Evolutionary conservation across 306 rosid genomes (phyloP), one percentile per base, ranked within the genome.

Genomic region (Acacia confusa): DNA sequence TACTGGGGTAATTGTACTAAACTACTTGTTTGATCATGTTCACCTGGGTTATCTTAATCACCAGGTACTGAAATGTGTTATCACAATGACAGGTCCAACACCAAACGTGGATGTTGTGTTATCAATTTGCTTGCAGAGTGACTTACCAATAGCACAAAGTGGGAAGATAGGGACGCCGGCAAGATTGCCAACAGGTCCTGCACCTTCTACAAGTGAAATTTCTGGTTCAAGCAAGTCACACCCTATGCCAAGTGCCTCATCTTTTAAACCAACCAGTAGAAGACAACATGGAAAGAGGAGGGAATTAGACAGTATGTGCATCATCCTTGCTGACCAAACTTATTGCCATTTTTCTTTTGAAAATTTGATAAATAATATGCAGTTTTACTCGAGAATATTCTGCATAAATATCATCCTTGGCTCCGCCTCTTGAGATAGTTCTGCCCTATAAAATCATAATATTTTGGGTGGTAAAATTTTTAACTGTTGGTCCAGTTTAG

Each of bases 121-220:
- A 70, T 95, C 96, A 25, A 91, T 95, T 83, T 95, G 98, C 86
- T 85, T 95, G 82, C 98, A 93, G 81, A 92, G 93, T 84, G 92
- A 95, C 80, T 79, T 90, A 43, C 86, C 88, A 32, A 70, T 76
- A 24, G 85, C 86, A 55, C 91, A 88, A 52, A 82, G 89, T 80
- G 89, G 81, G 60, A 91, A 90, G 82, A 43, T 82, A 7, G 90
- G 89, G 67, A 63, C 82, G 19, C 65, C 80, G 63, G 25, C 84
- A 19, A 92, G 82, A 32, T 84, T 83, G 80, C 79, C 88, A 13
- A 86, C 82, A 22, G 89, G 91, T 85, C 85, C 90, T 57, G 91
- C 88, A 65, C 92, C 94, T 75, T 81, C 85, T 53, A 87, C 93
- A 3, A 93, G 97, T 38, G 99, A 92, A 80, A 91, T 90, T 85